Evolutionary conservation across 805 yeast species (phyloP).

Genomic region (Wickerhamiella domercqiae): DNA sequence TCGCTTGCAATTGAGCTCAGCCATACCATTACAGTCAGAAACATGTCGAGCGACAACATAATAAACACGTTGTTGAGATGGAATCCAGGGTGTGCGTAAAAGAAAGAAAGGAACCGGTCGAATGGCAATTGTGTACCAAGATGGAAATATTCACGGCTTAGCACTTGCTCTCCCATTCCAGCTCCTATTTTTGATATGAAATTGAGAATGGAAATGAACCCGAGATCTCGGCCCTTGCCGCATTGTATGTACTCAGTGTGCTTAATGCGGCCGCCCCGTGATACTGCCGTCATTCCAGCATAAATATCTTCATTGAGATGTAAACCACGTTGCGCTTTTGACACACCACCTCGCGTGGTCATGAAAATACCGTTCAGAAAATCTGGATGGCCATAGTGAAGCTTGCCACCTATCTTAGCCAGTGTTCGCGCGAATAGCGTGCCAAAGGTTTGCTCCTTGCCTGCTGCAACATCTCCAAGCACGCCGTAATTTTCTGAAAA

Average conservation of each 20-base stretch:
- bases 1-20: conserved; percentile 49
- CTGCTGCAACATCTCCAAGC: conserved; percentile 76
- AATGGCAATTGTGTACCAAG: conserved; percentile 62
- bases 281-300: conserved; percentile 68
- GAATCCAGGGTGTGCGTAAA: conserved; percentile 78
- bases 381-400: conserved; percentile 82
- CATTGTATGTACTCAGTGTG: conserved; percentile 76
- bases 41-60: conserved; percentile 50
- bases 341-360: conserved; percentile 78
- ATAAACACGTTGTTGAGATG: conserved; percentile 67
- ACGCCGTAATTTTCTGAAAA: conserved; percentile 73
- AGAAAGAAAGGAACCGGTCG: conserved; percentile 65
- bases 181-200: conserved; percentile 78
- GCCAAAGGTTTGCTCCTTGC: conserved; percentile 79
- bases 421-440: conserved; percentile 69
- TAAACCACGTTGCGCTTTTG: conserved; percentile 70
- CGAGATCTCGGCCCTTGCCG: conserved; percentile 77
- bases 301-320: conserved; percentile 76
- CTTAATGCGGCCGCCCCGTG: conserved; percentile 71
- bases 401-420: conserved; percentile 68
- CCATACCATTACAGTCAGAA: conserved; percentile 42
- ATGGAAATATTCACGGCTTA: conserved; percentile 68
- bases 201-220: conserved; percentile 67
- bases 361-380: conserved; percentile 58
- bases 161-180: conserved; percentile 81